Evolutionary conservation across 768 basidiomycete species (phyloP).

Genomic region (Rhodotorula taiwanensis): DNA sequence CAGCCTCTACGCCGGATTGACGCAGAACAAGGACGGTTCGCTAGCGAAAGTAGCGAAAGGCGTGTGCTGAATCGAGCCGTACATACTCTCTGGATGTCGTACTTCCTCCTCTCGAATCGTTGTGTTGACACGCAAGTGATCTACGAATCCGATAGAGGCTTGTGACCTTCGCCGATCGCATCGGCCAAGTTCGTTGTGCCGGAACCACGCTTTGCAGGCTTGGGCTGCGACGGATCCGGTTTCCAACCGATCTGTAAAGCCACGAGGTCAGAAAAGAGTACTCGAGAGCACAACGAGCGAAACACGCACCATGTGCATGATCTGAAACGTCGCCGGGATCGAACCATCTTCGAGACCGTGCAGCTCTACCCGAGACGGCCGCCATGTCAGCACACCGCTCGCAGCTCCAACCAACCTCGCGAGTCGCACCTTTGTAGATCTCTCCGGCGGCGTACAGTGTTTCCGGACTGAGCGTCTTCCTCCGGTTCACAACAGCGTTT

Average conservation of each 20-base stretch:
- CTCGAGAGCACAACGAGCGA: no score
- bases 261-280: no score
- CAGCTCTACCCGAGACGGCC: conserved; percentile 54
- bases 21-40: conserved; percentile 9
- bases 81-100: no score
- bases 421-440: conserved; percentile 71
- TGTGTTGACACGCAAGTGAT: no score
- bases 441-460: conserved; percentile 84
- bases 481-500: conserved; percentile 79
- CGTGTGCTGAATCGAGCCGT: no score
- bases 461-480: conserved; percentile 69
- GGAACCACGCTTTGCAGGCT: conserved; percentile 60
- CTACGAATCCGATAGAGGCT: neutral
- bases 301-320: conserved; percentile 79
- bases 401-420: no score
- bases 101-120: no score
- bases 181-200: conserved; percentile 60
- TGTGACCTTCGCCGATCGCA: conserved; percentile 46
- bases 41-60: conserved; percentile 10
- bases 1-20: conserved; percentile 1
- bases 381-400: neutral
- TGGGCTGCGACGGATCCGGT: conserved; percentile 60
- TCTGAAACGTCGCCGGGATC: conserved; percentile 89
- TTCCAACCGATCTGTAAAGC: conserved; percentile 67
- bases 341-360: conserved; percentile 76